Percentiles rank a stretch among this genome's conserved stretches.
phyloP scores from a whole-genome alignment of 305 asterid genomes.

The Petunia hybrid region DNA sequence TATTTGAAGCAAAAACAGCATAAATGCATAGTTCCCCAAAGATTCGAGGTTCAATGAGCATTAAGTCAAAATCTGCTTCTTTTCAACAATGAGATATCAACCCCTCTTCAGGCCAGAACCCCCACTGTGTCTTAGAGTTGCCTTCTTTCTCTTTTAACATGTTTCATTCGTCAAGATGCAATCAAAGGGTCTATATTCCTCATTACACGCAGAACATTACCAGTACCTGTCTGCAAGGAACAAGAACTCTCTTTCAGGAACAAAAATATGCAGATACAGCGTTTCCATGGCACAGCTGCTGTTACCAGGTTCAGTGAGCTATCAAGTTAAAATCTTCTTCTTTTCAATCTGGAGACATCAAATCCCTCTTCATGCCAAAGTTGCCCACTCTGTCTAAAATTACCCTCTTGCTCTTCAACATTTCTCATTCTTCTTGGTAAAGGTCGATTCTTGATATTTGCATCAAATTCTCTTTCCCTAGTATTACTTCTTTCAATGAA shows the following conservation, averaged over 20 bases:
- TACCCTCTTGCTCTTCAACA: conserved; percentile 72
- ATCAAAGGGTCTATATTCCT: not conserved
- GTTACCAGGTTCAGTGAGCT: not conserved
- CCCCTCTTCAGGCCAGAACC: not conserved
- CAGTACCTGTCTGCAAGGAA: not conserved
- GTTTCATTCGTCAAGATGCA: not conserved
- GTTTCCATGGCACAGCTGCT: not conserved
- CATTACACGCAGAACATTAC: not conserved
- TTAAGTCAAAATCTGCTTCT: not conserved
- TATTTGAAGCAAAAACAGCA: conserved; percentile 11
- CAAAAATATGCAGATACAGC: not conserved
- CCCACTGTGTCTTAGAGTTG: not conserved
- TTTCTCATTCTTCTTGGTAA: conserved; percentile 61
- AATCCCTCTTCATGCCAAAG: conserved; percentile 79
- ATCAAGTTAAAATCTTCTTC: conserved; percentile 70
- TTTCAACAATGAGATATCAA: not conserved
- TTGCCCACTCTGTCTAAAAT: conserved; percentile 56
- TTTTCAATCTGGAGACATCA: conserved; percentile 63
- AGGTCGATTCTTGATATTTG: conserved; percentile 60
- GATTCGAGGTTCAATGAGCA: not conserved
- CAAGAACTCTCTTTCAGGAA: conserved; percentile 2
- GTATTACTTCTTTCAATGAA: conserved; percentile 63
- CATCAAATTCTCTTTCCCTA: conserved; percentile 82
- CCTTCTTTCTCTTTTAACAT: conserved; percentile 23
- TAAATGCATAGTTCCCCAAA: not conserved